phyloP scores from a whole-genome alignment of 169 alveolate species.

The Cryptosporidium sp. region DNA sequence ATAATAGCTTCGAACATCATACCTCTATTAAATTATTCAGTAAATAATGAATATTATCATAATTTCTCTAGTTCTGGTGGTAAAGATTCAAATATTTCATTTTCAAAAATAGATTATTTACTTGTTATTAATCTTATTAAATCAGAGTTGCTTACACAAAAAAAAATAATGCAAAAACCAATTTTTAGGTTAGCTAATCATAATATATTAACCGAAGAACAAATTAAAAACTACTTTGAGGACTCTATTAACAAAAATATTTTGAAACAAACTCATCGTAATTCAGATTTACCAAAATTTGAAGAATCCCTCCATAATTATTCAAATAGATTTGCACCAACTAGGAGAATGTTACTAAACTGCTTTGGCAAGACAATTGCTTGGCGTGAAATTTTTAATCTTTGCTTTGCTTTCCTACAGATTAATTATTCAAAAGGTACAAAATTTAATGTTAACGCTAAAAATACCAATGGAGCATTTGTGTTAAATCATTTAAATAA shows the following conservation, averaged over 20 bases:
- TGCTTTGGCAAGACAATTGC: constrained; percentile 49
- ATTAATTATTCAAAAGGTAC: constrained; percentile 10
- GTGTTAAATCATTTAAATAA: constrained; percentile 45
- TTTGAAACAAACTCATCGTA: constrained; percentile 10
- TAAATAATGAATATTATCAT: not conserved
- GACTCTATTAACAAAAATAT: constrained; percentile 20
- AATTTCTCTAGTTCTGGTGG: not conserved
- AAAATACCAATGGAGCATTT: constrained; percentile 28
- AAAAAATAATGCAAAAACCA: not conserved
- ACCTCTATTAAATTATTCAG: not conserved
- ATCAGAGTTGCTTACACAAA: constrained; percentile 39
- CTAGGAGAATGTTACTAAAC: constrained; percentile 12
- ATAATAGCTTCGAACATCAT: not conserved
- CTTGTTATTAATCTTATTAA: constrained; percentile 15
- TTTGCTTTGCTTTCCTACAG: constrained; percentile 37
- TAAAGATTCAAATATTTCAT: not conserved
- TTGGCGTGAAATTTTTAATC: constrained; percentile 73
- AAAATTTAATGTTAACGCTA: not conserved
- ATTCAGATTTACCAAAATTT: not conserved
- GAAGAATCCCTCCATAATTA: not conserved
- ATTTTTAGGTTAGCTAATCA: not conserved
- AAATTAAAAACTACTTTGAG: not conserved
- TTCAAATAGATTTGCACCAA: not conserved
- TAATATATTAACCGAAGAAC: not conserved
- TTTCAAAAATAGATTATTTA: constrained; percentile 11